Conservation (phyloP, 805 yeast genomes). For the Wickerhamiella brachini region DNA sequence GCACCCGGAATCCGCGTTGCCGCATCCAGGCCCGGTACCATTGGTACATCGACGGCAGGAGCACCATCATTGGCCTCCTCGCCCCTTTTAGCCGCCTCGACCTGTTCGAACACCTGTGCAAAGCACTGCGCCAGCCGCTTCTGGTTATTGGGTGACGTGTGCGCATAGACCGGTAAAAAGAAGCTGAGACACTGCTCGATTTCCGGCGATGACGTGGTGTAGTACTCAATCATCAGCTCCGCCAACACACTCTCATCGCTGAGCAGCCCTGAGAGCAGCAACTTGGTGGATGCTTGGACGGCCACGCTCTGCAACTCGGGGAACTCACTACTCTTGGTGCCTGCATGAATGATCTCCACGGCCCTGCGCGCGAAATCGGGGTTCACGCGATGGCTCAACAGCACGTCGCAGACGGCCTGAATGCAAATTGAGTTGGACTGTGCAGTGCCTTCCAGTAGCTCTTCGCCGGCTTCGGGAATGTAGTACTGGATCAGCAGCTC, state of each 20-base stretch:
- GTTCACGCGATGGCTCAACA: constrained; percentile 1
- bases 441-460: constrained; percentile 1
- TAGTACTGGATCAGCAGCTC: constrained; percentile 29
- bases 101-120: neutral
- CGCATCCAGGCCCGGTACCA: neutral
- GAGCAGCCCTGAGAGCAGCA: constrained; percentile 63
- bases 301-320: constrained; percentile 65
- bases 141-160: neutral
- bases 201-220: constrained; percentile 18
- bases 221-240: constrained; percentile 50
- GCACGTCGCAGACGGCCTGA: constrained; percentile 23
- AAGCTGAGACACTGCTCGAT: constrained; percentile 1
- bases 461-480: constrained; percentile 44
- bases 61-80: neutral
- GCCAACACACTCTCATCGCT: constrained; percentile 44
- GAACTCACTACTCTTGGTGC: constrained; percentile 27
- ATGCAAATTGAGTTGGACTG: constrained; percentile 3
- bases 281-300: constrained; percentile 76
- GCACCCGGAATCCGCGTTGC: neutral
- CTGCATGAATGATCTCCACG: neutral
- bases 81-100: neutral
- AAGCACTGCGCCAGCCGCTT: neutral
- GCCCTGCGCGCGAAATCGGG: neutral
- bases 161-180: constrained; percentile 1
- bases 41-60: neutral